Percentiles rank a stretch among this genome's conserved stretches.
Conservation (phyloP, 1,139 yeast genomes). For the Sugiyamaella neomexicana region DNA sequence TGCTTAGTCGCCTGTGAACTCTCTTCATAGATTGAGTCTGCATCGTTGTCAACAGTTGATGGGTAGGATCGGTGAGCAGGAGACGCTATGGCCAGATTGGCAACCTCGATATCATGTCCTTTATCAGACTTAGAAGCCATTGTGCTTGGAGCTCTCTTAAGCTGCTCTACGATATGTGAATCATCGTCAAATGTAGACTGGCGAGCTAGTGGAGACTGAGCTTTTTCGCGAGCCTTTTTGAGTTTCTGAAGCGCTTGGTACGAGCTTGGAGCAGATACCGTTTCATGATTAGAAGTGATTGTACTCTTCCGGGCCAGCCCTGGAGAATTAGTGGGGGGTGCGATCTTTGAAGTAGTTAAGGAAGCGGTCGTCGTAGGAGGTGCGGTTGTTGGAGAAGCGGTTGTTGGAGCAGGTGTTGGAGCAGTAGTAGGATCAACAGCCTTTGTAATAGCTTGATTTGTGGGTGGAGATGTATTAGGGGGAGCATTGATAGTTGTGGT, state of each 20-base stretch:
- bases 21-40: conserved; percentile 23
- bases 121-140: conserved; percentile 7
- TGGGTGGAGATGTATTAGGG: not conserved
- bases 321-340: conserved; percentile 7
- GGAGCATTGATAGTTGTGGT: not conserved
- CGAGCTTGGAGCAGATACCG: conserved; percentile 24
- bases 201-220: conserved; percentile 6
- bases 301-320: conserved; percentile 31
- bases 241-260: conserved; percentile 23
- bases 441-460: not conserved
- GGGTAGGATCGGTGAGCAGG: conserved; percentile 11
- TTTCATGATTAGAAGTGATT: conserved; percentile 28
- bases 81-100: conserved; percentile 3
- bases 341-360: not conserved
- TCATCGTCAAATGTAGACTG: conserved; percentile 17
- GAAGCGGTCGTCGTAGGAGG: too few species aligned
- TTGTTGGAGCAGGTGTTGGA: too few species aligned
- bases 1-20: conserved; percentile 2
- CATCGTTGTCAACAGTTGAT: conserved; percentile 21
- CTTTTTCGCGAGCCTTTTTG: conserved; percentile 21
- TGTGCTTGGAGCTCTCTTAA: conserved; percentile 19
- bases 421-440: not conserved
- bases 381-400: too few species aligned
- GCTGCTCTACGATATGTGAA: conserved; percentile 28
- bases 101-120: conserved; percentile 5